Conservation (phyloP, 495 filamentous ascomycete genomes). For the Xylaria grammica region DNA sequence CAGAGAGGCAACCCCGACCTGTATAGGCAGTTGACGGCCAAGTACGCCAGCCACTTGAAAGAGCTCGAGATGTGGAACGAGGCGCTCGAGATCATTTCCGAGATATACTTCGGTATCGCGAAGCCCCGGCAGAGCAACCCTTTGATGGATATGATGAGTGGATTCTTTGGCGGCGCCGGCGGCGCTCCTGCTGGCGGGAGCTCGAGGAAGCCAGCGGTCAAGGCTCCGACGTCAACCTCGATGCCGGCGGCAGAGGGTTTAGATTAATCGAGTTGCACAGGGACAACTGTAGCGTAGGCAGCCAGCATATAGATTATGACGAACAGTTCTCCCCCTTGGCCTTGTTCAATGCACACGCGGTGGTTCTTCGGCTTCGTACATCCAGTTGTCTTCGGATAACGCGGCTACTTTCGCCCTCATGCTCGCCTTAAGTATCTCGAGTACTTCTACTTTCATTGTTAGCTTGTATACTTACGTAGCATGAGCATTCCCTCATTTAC, state of each 20-base stretch:
- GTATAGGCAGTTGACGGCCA: slow-evolving; percentile 80
- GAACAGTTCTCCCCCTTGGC: not conserved
- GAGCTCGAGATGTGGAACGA: slow-evolving; percentile 82
- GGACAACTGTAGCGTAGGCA: slow-evolving; percentile 19
- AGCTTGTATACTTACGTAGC: slow-evolving; percentile 9
- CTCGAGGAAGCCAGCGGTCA: slow-evolving; percentile 48
- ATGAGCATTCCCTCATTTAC: slow-evolving; percentile 46
- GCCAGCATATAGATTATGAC: slow-evolving; percentile 9
- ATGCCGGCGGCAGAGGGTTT: slow-evolving; percentile 58
- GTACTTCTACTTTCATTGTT: slow-evolving; percentile 59
- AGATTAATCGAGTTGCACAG: slow-evolving; percentile 43
- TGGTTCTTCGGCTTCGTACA: slow-evolving; percentile 77
- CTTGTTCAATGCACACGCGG: slow-evolving; percentile 31
- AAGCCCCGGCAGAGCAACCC: slow-evolving; percentile 86
- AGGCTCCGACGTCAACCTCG: slow-evolving; percentile 50
- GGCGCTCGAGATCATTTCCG: slow-evolving; percentile 81
- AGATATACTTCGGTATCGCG: slow-evolving; percentile 98
- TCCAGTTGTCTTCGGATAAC: slow-evolving; percentile 86
- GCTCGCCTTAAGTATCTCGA: slow-evolving; percentile 74
- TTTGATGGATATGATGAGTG: slow-evolving; percentile 96
- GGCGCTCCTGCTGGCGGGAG: slow-evolving; percentile 46
- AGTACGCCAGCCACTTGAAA: slow-evolving; percentile 77
- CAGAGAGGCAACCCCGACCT: slow-evolving; percentile 79
- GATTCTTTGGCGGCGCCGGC: slow-evolving; percentile 78
- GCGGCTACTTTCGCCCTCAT: slow-evolving; percentile 72